Conservation (phyloP, 2,329 filamentous ascomycete species). For the Fusarium mangiferae region DNA sequence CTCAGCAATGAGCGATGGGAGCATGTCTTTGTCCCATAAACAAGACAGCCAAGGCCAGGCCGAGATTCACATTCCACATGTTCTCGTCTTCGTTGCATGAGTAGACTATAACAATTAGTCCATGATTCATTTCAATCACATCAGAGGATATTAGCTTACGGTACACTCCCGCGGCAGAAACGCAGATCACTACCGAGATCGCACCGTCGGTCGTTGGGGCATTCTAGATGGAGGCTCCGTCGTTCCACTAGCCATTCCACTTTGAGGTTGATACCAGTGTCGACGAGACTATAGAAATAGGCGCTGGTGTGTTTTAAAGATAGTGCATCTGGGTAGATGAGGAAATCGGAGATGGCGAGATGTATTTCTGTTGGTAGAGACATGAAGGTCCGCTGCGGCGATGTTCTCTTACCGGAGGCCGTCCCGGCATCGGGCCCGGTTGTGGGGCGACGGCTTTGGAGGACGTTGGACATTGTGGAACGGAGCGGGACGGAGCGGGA, state of each 20-base stretch:
- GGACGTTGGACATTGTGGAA: constrained; percentile 33
- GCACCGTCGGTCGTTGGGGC: constrained; percentile 67
- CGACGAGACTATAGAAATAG: constrained; percentile 71
- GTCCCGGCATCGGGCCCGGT: constrained; percentile 25
- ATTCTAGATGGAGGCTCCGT: constrained; percentile 70
- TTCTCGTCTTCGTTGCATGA: constrained; percentile 69
- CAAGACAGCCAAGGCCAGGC: constrained; percentile 65
- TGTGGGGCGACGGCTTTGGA: constrained; percentile 40
- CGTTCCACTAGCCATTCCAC: constrained; percentile 76
- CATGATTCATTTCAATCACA: background rate
- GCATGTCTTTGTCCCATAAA: constrained; percentile 62
- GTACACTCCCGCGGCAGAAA: constrained; percentile 70
- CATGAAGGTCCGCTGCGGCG: constrained; percentile 48
- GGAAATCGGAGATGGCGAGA: constrained; percentile 66
- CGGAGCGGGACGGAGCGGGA: constrained; percentile 13
- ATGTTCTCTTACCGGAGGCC: background rate
- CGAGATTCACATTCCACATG: constrained; percentile 70
- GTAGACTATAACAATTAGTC: constrained; percentile 51
- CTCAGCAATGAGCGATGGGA: constrained; percentile 56
- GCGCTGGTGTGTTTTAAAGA: constrained; percentile 74
- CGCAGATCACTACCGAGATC: constrained; percentile 68
- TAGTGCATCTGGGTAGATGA: constrained; percentile 77
- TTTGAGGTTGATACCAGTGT: constrained; percentile 73
- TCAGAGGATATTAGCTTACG: constrained; percentile 53
- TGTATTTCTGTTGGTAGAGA: constrained; percentile 75